A percentile compares a stretch with the other conserved stretches of the same genome.
These are phyloP conservation scores for Calocera viscosa DNA, from an alignment of 768 basidiomycete genomes.

Conservation along the genomic window DNA sequence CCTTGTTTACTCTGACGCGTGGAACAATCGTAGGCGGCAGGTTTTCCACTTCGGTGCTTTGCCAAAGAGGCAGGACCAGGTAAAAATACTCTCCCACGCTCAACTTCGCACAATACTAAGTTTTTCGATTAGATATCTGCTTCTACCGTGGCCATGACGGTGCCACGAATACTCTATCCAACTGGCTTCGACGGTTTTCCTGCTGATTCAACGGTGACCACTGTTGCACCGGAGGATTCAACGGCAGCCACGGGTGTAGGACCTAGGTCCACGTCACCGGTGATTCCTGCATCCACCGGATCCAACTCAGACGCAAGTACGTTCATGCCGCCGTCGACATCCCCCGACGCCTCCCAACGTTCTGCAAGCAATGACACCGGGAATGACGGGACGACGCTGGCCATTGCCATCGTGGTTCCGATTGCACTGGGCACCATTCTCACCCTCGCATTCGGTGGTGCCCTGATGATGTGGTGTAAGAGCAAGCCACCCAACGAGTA, in stretches of 20 bases:
- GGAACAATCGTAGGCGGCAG: too few relatives aligned
- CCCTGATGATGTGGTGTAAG: neutral
- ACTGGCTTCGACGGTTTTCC: neutral
- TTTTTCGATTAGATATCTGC: too few relatives aligned
- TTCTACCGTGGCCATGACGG: neutral
- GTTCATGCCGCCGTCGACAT: neutral
- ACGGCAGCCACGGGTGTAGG: neutral
- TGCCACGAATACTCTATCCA: neutral
- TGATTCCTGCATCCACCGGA: neutral
- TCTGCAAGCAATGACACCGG: neutral
- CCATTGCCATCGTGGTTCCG: neutral
- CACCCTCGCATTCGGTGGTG: neutral
- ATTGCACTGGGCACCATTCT: neutral
- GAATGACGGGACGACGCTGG: neutral
- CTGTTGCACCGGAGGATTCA: neutral
- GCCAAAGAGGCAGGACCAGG: too few relatives aligned
- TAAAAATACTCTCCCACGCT: too few relatives aligned
- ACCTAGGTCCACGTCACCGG: neutral
- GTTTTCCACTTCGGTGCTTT: too few relatives aligned
- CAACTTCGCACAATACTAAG: too few relatives aligned
- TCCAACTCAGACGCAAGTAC: neutral
- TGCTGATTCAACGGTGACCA: neutral
- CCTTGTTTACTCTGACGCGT: too few relatives aligned
- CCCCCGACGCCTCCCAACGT: neutral
- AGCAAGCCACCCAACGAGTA: neutral